Evolutionary conservation across 108 stramenopile genomes (phyloP).

Genomic region (Seminavis robusta): DNA sequence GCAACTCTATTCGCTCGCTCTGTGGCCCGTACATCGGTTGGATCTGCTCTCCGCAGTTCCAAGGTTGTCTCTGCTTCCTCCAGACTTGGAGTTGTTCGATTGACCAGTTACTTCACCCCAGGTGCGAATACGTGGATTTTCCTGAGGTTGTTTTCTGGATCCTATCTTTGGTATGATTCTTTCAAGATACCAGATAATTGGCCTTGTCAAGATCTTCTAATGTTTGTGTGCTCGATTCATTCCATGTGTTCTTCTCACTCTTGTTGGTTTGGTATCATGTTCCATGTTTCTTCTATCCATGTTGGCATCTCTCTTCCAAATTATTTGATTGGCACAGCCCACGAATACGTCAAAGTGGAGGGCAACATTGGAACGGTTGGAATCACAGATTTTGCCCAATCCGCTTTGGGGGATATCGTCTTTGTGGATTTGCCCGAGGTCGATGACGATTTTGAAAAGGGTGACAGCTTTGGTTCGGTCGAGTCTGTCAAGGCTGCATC

Average conservation of each 20-base stretch:
- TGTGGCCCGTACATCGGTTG: conserved; percentile 19
- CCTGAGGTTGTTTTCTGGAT: too few species aligned
- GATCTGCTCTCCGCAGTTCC: conserved; percentile 12
- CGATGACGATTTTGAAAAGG: conserved; percentile 88
- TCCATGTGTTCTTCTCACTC: neutral
- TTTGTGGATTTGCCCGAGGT: conserved; percentile 95
- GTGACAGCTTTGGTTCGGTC: conserved; percentile 91
- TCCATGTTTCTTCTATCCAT: neutral
- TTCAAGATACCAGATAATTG: neutral
- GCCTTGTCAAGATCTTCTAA: neutral
- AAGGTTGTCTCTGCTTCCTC: conserved; percentile 13
- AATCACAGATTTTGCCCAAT: conserved; percentile 94
- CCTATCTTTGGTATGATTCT: too few species aligned
- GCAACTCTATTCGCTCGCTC: conserved; percentile 20
- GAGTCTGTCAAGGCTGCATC: conserved; percentile 99
- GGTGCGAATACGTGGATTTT: too few species aligned
- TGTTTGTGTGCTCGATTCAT: neutral
- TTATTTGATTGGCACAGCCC: conserved; percentile 45
- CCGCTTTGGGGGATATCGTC: conserved; percentile 96
- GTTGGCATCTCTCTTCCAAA: neutral
- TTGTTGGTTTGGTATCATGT: neutral
- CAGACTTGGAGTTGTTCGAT: conserved; percentile 17
- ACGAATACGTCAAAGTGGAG: conserved; percentile 93
- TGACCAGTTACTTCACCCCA: conserved; percentile 29
- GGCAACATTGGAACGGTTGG: conserved; percentile 91